A percentile compares a stretch with the other conserved stretches of the same genome.
These are phyloP conservation scores for Agaricus sinodeliciosus DNA, from an alignment of 768 basidiomycete species.

Conservation along the genomic window DNA sequence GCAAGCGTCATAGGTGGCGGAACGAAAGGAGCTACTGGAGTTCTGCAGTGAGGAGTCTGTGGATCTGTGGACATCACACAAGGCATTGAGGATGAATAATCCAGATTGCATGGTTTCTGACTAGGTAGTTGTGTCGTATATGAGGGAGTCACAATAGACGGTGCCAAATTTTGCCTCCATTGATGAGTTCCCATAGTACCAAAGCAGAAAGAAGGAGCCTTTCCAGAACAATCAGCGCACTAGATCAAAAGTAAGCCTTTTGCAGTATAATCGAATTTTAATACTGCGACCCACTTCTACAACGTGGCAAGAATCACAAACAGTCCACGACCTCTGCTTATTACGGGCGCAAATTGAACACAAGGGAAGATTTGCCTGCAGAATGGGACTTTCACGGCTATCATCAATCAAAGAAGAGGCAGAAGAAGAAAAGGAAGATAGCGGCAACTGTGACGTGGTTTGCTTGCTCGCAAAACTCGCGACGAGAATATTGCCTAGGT, in stretches of 20 bases:
- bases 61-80: neutral
- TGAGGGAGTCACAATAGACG: neutral
- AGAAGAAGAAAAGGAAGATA: slow-evolving; percentile 4
- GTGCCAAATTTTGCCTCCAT: neutral
- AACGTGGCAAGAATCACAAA: slow-evolving; percentile 29
- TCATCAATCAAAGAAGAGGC: slow-evolving; percentile 2
- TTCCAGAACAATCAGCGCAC: slow-evolving; percentile 6
- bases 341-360: slow-evolving; percentile 29
- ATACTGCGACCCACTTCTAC: slow-evolving; percentile 24
- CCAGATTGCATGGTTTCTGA: neutral
- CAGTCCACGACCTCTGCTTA: slow-evolving; percentile 25
- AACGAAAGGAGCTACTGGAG: slow-evolving; percentile 3
- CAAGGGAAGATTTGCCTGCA: slow-evolving; percentile 6
- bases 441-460: neutral
- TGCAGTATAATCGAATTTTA: neutral
- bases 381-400: slow-evolving; percentile 1
- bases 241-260: neutral
- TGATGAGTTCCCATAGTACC: slow-evolving; percentile 2
- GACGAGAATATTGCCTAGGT: slow-evolving; percentile 10
- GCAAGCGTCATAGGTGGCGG: neutral
- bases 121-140: neutral
- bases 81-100: slow-evolving; percentile 3
- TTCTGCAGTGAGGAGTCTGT: neutral
- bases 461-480: neutral
- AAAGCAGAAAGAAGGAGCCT: slow-evolving; percentile 2